phyloP scores from a whole-genome alignment of 768 basidiomycete genomes.

The Mycena rosella region DNA sequence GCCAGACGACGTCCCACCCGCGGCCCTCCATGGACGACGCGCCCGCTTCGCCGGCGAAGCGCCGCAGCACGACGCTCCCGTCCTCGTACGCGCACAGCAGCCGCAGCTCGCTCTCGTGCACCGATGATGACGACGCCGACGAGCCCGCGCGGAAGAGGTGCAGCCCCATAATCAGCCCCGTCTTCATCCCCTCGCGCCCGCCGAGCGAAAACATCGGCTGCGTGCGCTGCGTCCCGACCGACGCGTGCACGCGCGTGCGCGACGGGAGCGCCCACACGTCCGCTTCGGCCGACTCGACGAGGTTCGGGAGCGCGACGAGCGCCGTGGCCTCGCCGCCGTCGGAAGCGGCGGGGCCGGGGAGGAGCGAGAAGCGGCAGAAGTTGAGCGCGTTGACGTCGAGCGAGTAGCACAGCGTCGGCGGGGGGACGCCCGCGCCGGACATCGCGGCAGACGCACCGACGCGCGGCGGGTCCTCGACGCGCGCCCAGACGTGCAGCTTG shows the following conservation, averaged over 20 bases:
- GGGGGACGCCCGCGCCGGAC: slow-evolving; percentile 53
- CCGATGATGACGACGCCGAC: slow-evolving; percentile 37
- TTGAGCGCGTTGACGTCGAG: slow-evolving; percentile 95
- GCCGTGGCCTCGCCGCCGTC: neutral
- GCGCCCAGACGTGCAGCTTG: slow-evolving; percentile 82
- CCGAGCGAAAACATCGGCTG: slow-evolving; percentile 54
- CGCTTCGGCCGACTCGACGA: neutral
- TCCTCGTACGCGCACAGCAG: slow-evolving; percentile 88
- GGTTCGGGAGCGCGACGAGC: neutral
- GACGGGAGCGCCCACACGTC: slow-evolving; percentile 90
- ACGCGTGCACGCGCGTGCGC: slow-evolving; percentile 81
- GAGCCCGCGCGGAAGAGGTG: slow-evolving; percentile 71
- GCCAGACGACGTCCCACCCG: slow-evolving; percentile 84
- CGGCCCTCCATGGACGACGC: slow-evolving; percentile 73
- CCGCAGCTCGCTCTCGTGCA: slow-evolving; percentile 59
- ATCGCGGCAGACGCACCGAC: slow-evolving; percentile 71
- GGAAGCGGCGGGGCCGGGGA: slow-evolving; percentile 45
- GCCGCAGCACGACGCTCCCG: slow-evolving; percentile 82
- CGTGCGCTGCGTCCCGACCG: slow-evolving; percentile 72
- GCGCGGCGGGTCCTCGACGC: slow-evolving; percentile 60
- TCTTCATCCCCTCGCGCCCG: slow-evolving; percentile 65
- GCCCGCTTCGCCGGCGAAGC: slow-evolving; percentile 54
- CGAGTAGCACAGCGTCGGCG: slow-evolving; percentile 70
- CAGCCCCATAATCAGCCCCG: slow-evolving; percentile 90
- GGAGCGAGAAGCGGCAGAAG: slow-evolving; percentile 90